Evolutionary conservation across 495 filamentous ascomycete species (phyloP).

Genomic region (Penicillium odoratum): DNA sequence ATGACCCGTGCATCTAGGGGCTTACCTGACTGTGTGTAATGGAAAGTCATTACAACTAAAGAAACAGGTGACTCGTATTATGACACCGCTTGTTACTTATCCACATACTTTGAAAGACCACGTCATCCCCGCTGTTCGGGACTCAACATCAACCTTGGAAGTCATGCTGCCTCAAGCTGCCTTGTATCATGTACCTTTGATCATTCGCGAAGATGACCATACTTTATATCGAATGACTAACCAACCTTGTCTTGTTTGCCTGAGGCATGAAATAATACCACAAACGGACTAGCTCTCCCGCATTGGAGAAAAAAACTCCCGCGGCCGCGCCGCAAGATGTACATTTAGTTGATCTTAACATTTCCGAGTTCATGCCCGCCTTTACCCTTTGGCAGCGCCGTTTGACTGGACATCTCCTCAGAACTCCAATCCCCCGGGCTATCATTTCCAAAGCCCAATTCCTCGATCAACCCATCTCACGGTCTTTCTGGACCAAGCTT

Average conservation of each 20-base stretch:
- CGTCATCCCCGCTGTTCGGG: no score
- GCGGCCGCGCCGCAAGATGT: background rate
- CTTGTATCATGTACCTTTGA: no score
- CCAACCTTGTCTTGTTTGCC: no score
- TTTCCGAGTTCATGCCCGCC: constrained; percentile 26
- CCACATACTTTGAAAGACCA: no score
- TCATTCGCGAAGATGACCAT: no score
- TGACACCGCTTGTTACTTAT: no score
- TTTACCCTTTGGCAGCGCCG: constrained; percentile 17
- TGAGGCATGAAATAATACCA: background rate
- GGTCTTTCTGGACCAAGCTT: constrained; percentile 10
- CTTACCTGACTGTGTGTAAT: no score
- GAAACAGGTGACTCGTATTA: no score
- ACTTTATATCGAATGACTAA: no score
- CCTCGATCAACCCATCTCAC: background rate
- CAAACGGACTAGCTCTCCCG: background rate
- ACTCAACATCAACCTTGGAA: no score
- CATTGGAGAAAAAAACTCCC: background rate
- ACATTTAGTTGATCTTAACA: background rate
- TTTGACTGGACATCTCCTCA: constrained; percentile 8
- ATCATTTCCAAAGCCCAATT: background rate
- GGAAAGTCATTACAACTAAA: no score
- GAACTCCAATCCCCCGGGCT: background rate
- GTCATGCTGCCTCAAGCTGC: no score
- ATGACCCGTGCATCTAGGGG: background rate